Conservation (phyloP, 139 green algal genomes). For the Ulvella scutata region DNA sequence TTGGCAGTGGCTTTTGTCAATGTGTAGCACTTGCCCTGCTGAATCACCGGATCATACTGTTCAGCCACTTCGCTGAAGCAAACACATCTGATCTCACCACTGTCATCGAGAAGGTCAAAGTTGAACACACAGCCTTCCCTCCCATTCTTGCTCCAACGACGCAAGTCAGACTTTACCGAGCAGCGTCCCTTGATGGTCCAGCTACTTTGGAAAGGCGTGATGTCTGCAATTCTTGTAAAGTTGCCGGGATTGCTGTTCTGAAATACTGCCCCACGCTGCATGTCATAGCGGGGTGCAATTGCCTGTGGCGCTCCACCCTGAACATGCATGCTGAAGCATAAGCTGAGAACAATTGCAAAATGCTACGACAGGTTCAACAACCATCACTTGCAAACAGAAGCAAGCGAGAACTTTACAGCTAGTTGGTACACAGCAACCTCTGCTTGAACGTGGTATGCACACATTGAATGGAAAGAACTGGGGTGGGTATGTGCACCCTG, state of each 20-base stretch:
- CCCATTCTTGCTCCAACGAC: constrained; percentile 21
- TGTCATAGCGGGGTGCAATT: not conserved
- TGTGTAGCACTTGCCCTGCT: constrained; percentile 58
- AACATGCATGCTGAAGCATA: too few relatives aligned
- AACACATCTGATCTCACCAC: constrained; percentile 56
- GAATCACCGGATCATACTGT: constrained; percentile 6
- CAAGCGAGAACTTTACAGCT: too few relatives aligned
- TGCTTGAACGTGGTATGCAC: too few relatives aligned
- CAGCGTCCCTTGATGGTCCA: constrained; percentile 91
- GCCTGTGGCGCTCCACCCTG: too few relatives aligned
- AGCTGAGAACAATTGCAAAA: too few relatives aligned
- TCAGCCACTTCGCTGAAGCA: constrained; percentile 52
- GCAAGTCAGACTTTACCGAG: constrained; percentile 59
- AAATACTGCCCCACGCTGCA: not conserved
- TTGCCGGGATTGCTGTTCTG: constrained; percentile 32
- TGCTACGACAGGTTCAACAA: too few relatives aligned
- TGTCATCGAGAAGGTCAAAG: constrained; percentile 79
- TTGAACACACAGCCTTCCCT: constrained; percentile 48
- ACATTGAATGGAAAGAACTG: too few relatives aligned
- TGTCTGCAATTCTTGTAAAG: constrained; percentile 66
- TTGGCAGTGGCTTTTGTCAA: constrained; percentile 67
- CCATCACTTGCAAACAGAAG: too few relatives aligned
- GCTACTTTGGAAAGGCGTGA: constrained; percentile 86
- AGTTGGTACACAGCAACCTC: too few relatives aligned
- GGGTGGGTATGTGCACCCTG: too few relatives aligned